These are phyloP conservation scores for Phialocephala subalpina DNA, from an alignment of 2,329 filamentous ascomycete species.

Conservation along the genomic window DNA sequence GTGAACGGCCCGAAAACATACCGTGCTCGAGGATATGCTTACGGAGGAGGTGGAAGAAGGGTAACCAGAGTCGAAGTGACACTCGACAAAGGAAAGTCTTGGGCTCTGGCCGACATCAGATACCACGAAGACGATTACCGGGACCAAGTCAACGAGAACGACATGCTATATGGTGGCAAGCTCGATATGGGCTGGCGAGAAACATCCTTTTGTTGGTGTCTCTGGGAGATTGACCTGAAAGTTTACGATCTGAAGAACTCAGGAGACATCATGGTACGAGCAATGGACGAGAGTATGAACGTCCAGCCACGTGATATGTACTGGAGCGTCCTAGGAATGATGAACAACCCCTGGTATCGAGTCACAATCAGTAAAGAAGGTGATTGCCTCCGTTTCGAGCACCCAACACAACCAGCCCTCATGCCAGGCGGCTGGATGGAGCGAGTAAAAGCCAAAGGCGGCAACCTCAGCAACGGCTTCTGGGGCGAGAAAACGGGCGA, in stretches of 20 bases:
- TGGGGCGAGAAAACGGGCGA: conserved; percentile 80
- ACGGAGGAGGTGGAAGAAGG: conserved; percentile 84
- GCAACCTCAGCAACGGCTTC: conserved; percentile 80
- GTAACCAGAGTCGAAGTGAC: conserved; percentile 86
- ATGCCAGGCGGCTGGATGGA: conserved; percentile 94
- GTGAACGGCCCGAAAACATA: conserved; percentile 61
- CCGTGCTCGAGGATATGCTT: conserved; percentile 81
- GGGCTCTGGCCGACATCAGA: conserved; percentile 78
- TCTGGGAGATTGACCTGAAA: conserved; percentile 80
- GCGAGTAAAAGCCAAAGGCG: conserved; percentile 81
- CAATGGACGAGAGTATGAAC: conserved; percentile 91
- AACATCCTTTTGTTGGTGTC: conserved; percentile 89
- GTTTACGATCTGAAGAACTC: conserved; percentile 67
- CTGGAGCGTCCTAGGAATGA: conserved; percentile 95
- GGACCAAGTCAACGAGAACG: conserved; percentile 60
- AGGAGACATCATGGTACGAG: conserved; percentile 80
- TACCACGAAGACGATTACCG: conserved; percentile 91
- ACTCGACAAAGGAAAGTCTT: conserved; percentile 81
- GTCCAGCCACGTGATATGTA: conserved; percentile 93
- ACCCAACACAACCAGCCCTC: conserved; percentile 83
- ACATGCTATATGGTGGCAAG: conserved; percentile 75
- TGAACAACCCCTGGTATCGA: conserved; percentile 96
- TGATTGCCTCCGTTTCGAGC: conserved; percentile 77
- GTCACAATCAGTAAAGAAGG: conserved; percentile 77
- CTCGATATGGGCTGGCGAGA: conserved; percentile 86